Conservation (phyloP, 768 basidiomycete species). For the Fomitopsis serialis region DNA sequence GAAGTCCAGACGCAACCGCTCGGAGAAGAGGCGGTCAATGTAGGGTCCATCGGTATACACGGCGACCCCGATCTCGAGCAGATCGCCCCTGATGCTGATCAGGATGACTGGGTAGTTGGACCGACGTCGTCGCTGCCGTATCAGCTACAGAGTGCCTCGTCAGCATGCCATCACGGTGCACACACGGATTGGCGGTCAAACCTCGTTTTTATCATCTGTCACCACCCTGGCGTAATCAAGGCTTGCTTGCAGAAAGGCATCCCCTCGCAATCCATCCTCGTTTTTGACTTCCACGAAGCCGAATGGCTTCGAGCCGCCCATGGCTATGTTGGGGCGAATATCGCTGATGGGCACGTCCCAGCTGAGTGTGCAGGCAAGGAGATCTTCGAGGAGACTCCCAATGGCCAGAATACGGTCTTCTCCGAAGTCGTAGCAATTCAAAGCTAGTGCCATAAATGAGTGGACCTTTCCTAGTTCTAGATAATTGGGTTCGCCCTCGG, state of each 20-base stretch:
- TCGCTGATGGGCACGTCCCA: background rate
- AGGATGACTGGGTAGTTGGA: background rate
- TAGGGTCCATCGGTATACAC: background rate
- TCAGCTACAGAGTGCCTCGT: background rate
- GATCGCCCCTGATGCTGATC: background rate
- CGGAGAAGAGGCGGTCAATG: background rate
- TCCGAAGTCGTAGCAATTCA: background rate
- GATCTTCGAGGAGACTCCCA: too few species aligned
- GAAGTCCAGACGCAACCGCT: background rate
- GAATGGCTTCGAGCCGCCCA: background rate
- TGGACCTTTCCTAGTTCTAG: background rate
- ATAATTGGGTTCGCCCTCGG: background rate
- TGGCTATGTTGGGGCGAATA: background rate
- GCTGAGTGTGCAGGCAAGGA: too few species aligned
- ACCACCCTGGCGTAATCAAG: background rate
- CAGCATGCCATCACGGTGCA: background rate
- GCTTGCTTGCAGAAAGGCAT: background rate
- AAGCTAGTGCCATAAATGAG: background rate
- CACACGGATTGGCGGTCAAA: background rate
- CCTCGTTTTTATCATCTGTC: background rate
- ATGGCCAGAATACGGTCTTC: background rate
- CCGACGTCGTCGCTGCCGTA: background rate
- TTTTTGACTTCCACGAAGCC: background rate
- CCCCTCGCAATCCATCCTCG: background rate
- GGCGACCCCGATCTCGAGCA: background rate